Base-by-base conservation (phyloP, 75 land plant species). In the Adiantum capillusveneris region DNA sequence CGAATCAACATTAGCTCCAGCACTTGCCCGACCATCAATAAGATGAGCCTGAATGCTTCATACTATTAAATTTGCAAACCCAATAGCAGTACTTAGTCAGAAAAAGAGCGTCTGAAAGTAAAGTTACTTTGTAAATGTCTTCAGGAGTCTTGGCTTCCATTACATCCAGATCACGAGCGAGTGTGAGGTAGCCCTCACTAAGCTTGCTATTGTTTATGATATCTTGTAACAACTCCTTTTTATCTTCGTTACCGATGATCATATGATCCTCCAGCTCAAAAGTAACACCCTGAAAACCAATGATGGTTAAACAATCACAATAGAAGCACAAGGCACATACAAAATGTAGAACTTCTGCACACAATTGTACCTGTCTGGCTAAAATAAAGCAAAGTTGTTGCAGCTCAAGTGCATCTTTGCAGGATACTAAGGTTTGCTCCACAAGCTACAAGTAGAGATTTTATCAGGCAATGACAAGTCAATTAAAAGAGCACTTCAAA, bases 111-210 rank as follows among this genome's bases (percentile, higher is more conserved):
- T n/a, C n/a, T 27, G 6, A 26, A 14, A 22, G 3, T 22, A 26
- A 24, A 34, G 6, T 16, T 50, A 92, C 98, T 87, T 94, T 94
- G 46, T 94, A 94, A 30, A 94, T 89, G 65, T 94, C 98, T 43
- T 94, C 98, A 19, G 98, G 98, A 58, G 90, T 79, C 62, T 94
- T 94, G 26, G 98, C 78, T 62, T 94, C 98, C 98, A 94, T 94
- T 34, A 94, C 95, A 74, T 94, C 98, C 54, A 94, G 83, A 66
- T 94, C 98, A 39, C 95, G 95, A 31, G 98, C 98, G 46, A 94
- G 85, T 24, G 82, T 75, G 28, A 94, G 83, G 68, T 83, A 94
- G 0, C 98, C 95, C 70, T 88, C 95, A 75, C 81, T 88, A 30
- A 94, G 45, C 63, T 85, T 94, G 7, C 65, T 65, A 60, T 94